Base-by-base conservation (phyloP, 73 alveolate species). In the Paramecium caudatum region DNA sequence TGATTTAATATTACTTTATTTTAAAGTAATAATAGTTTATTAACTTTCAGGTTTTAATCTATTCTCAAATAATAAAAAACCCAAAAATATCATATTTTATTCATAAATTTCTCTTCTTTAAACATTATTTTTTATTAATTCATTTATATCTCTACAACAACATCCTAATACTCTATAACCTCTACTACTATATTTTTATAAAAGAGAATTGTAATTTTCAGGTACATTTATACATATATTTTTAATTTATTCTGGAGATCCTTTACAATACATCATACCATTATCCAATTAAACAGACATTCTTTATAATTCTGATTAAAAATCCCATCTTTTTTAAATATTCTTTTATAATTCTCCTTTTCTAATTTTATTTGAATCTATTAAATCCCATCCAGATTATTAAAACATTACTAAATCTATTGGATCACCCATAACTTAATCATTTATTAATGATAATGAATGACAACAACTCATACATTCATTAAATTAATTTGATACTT, bases 371-470 rank as follows among this genome's bases (percentile, higher is more conserved):
- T 43, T 55, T 43, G 68, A 82, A 47, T 97, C 98, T 46, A 82
- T 87, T 33, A 94, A 82, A 19, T 63, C 95, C 98, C 99, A 98
- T 8, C 96, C 96, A 7, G 99, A 92, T 3, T 96, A 94, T 83
- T 96, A 94, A 74, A 98, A 98, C 99, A 97, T 97, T 55, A 94
- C 93, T 1, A 97, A 93, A 91, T 98, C 99, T 5, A 96, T 94
- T 12, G 99, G 99, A 90, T 98, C 99, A 13, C 99, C 99, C 6
- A 93, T 82, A 30, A 97, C 74, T 49, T 94, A 95, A 12, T 94
- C 97, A 17, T 95, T 90, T n/a, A 96, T 97, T 68, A 92, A 82
- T 5, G 98, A 91, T 19, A 98, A 83, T 27, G 98, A 91, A 47
- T 98, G 99, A 90, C 99, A 97, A 34, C 98, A 88, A 5, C 96